Conservation (phyloP, 148 eudicot species). For the Mesembryanthemum crystallinum region DNA sequence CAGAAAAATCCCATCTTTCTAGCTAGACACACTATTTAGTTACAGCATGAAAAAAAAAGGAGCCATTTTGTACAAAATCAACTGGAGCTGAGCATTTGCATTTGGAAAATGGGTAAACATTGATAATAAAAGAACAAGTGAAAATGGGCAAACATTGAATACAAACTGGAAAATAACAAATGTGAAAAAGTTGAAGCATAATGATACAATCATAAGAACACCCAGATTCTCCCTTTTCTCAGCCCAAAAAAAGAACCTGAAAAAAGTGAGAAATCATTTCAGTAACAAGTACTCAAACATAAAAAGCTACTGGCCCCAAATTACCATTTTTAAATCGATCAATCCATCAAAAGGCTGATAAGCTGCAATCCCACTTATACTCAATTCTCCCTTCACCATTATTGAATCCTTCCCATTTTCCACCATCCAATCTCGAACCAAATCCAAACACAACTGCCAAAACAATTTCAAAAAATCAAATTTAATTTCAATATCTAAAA, state of each 20-base stretch:
- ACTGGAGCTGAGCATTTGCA: not conserved
- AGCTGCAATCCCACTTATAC: slow-evolving; percentile 55
- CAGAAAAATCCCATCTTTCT: not conserved
- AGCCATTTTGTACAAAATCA: not conserved
- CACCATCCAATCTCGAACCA: slow-evolving; percentile 77
- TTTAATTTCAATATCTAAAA: not conserved
- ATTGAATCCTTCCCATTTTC: slow-evolving; percentile 45
- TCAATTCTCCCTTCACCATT: slow-evolving; percentile 34
- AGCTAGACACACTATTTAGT: not conserved
- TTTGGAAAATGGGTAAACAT: not conserved
- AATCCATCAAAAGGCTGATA: slow-evolving; percentile 79
- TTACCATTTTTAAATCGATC: slow-evolving; percentile 72
- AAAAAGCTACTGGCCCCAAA: slow-evolving; percentile 5
- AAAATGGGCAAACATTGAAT: not conserved
- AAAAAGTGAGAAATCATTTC: slow-evolving; percentile 23
- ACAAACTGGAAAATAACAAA: not conserved
- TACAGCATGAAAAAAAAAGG: not conserved
- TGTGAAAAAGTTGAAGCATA: not conserved
- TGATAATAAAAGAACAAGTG: not conserved
- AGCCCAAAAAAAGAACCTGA: not conserved
- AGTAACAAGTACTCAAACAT: not conserved
- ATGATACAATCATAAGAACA: slow-evolving; percentile 13
- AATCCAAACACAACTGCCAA: slow-evolving; percentile 71
- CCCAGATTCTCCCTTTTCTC: not conserved
- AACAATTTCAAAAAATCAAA: not conserved